These are phyloP conservation scores for Pneumocystis jirovecii DNA, from an alignment of 1,139 yeast genomes.

Conservation along the genomic window DNA sequence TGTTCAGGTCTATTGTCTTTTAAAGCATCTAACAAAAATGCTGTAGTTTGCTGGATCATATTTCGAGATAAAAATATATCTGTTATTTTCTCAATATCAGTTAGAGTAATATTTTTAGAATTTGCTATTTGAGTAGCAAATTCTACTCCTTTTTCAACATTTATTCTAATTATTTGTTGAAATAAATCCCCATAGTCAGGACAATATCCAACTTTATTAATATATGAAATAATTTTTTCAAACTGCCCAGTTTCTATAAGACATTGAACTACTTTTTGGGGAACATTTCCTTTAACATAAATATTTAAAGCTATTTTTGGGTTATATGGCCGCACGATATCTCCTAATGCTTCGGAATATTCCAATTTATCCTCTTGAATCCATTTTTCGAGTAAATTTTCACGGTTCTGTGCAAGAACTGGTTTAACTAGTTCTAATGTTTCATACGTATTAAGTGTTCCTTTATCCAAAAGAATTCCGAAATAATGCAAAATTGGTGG, in stretches of 20 bases:
- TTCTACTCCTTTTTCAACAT: slow-evolving; percentile 97
- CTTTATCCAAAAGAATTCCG: slow-evolving; percentile 81
- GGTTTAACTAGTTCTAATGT: slow-evolving; percentile 92
- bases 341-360: slow-evolving; percentile 92
- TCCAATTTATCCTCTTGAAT: slow-evolving; percentile 87
- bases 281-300: slow-evolving; percentile 69
- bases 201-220: slow-evolving; percentile 72
- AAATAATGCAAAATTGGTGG: slow-evolving; percentile 91
- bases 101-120: slow-evolving; percentile 42
- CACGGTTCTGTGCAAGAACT: slow-evolving; percentile 87
- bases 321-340: slow-evolving; percentile 79
- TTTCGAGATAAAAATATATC: slow-evolving; percentile 92
- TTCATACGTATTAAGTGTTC: slow-evolving; percentile 83
- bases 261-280: slow-evolving; percentile 80
- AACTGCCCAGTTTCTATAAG: slow-evolving; percentile 94
- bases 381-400: slow-evolving; percentile 91
- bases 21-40: slow-evolving; percentile 90
- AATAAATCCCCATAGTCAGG: slow-evolving; percentile 86
- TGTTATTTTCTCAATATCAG: slow-evolving; percentile 74
- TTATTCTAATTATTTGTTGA: slow-evolving; percentile 78
- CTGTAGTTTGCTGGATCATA: slow-evolving; percentile 94
- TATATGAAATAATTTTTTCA: slow-evolving; percentile 87
- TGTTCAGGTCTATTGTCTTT: slow-evolving; percentile 90
- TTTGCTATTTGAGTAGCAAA: slow-evolving; percentile 78
- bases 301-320: slow-evolving; percentile 79